These are phyloP conservation scores for Clonostachys sp. DNA, from an alignment of 2,329 filamentous ascomycete genomes.

Conservation along the genomic window DNA sequence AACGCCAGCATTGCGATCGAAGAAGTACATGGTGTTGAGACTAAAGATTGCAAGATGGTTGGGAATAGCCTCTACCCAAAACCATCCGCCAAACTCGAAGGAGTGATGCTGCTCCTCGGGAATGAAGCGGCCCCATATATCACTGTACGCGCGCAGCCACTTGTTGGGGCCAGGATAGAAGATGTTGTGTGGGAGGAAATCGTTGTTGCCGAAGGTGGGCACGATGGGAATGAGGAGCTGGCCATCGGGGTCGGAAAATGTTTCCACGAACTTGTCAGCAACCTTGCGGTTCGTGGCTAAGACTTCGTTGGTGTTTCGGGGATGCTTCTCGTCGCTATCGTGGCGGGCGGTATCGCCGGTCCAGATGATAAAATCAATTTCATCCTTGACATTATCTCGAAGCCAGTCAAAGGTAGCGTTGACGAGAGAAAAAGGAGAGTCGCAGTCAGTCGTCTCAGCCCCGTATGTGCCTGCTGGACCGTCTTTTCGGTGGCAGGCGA, in stretches of 20 bases:
- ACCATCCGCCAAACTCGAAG: constrained; percentile 93
- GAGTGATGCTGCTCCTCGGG: constrained; percentile 88
- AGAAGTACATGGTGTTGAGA: constrained; percentile 95
- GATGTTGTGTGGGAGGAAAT: constrained; percentile 96
- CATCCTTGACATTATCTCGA: constrained; percentile 66
- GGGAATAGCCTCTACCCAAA: constrained; percentile 87
- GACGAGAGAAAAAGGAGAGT: constrained; percentile 74
- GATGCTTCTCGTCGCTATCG: constrained; percentile 78
- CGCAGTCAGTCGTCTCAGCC: constrained; percentile 83
- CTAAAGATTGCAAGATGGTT: constrained; percentile 83
- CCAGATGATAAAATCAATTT: constrained; percentile 88
- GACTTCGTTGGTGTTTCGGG: constrained; percentile 73
- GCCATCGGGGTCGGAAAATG: constrained; percentile 61
- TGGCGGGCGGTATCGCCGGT: constrained; percentile 88
- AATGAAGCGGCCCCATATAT: constrained; percentile 83
- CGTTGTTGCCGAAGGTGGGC: constrained; percentile 93
- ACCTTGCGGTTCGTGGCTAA: constrained; percentile 71
- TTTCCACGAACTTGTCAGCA: constrained; percentile 69
- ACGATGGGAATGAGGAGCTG: constrained; percentile 71
- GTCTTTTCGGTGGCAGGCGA: constrained; percentile 74
- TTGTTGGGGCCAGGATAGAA: constrained; percentile 79
- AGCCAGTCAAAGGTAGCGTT: constrained; percentile 93
- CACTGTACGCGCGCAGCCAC: constrained; percentile 73
- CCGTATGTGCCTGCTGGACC: constrained; percentile 80
- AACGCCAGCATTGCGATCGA: constrained; percentile 86